Base-by-base conservation (phyloP, 2,329 filamentous ascomycete genomes). In the Penicillium sp. region DNA sequence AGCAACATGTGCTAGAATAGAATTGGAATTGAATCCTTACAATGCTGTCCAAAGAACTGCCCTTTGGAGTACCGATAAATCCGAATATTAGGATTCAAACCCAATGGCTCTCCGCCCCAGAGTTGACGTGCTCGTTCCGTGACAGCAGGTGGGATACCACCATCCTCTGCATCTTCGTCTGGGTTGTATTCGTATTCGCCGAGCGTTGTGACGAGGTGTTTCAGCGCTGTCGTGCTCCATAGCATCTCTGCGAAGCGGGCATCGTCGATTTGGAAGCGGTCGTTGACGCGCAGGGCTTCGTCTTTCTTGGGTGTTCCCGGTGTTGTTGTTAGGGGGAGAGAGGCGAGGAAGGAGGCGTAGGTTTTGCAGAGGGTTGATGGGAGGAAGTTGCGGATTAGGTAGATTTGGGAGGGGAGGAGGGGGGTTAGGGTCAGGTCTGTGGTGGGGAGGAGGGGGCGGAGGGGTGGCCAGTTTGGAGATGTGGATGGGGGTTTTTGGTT, bases 41-140 rank as follows among this genome's bases (percentile, higher is more conserved):
- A 96, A 68, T 96, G 92, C 61, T 88, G 86, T 64, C 90, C 90
- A 67, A 96, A 96, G 67, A 91, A 95, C 66, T 96, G 90, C 0
- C 88, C 89, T 57, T 86, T 81, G 1, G 79, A 81, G 69, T 96
- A 96, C 18, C 91, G 81, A 72, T 96, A 96, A 27, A 96, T 82
- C 29, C 92, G 80, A 47, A 96, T 95, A 58, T 95, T 95, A 8
- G 88, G 83, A 68, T 89, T 95, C 52, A 96, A 72, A 0, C 90
- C 90, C n/a, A 95, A 73, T 0, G 88, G 82, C 41, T 89, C 80
- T 25, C 90, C 90, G 49, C 88, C 89, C 88, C 89, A 95, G 39
- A 76, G 63, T 19, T 71, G 61, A n/a, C 33, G 43, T 12, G 50
- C 41, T 19, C 39, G 51, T 13, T 44, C 37, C 14, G 45, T 46